These are phyloP conservation scores for Stephania yunnanensis DNA, from an alignment of 164 flowering plant genomes.

Conservation along the genomic window DNA sequence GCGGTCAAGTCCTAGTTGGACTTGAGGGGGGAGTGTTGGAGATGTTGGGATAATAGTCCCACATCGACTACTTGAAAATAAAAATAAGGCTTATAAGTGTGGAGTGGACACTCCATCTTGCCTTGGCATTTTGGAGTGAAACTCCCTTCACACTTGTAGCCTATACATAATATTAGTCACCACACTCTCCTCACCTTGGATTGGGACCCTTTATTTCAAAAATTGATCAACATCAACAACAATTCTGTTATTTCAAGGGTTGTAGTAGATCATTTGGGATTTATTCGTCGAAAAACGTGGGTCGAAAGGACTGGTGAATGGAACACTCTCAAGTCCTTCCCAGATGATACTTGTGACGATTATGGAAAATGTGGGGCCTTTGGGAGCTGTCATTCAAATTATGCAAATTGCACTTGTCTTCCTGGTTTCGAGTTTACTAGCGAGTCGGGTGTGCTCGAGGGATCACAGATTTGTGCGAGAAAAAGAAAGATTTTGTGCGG, in stretches of 20 bases:
- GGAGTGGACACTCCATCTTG: too few species aligned
- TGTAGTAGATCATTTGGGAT: neutral
- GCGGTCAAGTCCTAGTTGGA: too few species aligned
- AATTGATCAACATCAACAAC: neutral
- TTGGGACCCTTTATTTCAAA: too few species aligned
- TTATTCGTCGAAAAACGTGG: neutral
- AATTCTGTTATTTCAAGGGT: constrained; percentile 5
- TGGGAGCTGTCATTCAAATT: neutral
- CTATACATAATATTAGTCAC: too few species aligned
- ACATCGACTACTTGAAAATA: too few species aligned
- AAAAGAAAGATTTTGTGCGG: constrained; percentile 8
- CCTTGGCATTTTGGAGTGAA: too few species aligned
- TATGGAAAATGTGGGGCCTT: constrained; percentile 7
- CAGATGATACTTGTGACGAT: neutral
- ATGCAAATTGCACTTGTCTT: constrained; percentile 11
- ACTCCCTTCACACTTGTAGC: too few species aligned
- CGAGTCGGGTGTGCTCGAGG: constrained; percentile 8
- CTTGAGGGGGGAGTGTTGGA: too few species aligned
- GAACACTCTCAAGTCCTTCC: neutral
- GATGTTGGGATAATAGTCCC: too few species aligned
- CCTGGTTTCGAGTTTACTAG: constrained; percentile 11
- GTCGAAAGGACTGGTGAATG: neutral
- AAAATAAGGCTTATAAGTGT: too few species aligned
- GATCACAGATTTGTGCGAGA: constrained; percentile 14
- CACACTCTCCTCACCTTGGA: too few species aligned